phyloP scores from a whole-genome alignment of 139 green algal species.

The Chlamydomonas asymmetrica region DNA sequence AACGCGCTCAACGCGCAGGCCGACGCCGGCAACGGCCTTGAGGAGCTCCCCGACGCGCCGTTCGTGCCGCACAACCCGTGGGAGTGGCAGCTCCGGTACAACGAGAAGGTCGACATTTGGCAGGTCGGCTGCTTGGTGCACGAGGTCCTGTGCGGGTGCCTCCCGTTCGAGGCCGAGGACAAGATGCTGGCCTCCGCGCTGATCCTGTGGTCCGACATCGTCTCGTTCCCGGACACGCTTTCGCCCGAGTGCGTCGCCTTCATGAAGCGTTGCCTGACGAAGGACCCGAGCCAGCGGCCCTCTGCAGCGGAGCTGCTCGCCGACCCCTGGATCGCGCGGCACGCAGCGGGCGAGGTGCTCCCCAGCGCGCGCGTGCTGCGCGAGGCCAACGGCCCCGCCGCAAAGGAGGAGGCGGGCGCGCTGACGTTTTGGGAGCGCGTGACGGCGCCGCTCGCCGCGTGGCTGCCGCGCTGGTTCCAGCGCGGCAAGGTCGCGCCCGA shows the following conservation, averaged over 20 bases:
- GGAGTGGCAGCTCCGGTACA: slow-evolving; percentile 48
- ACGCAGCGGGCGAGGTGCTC: slow-evolving; percentile 39
- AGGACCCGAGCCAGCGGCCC: slow-evolving; percentile 45
- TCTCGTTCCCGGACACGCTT: slow-evolving; percentile 37
- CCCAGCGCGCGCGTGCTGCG: not conserved
- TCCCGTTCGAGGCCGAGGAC: slow-evolving; percentile 58
- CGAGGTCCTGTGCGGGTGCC: slow-evolving; percentile 55
- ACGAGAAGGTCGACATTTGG: slow-evolving; percentile 67
- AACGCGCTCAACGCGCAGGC: too few species aligned
- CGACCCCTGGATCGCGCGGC: slow-evolving; percentile 59
- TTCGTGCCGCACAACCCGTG: slow-evolving; percentile 34
- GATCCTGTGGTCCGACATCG: slow-evolving; percentile 55
- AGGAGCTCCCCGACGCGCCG: too few species aligned
- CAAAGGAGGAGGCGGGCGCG: not conserved
- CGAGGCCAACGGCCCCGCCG: not conserved
- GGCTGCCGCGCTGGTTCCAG: too few species aligned
- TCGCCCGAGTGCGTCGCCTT: slow-evolving; percentile 51
- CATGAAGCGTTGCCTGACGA: slow-evolving; percentile 59
- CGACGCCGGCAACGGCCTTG: too few species aligned
- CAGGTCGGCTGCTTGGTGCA: slow-evolving; percentile 57
- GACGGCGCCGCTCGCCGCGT: not conserved
- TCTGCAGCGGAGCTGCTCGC: slow-evolving; percentile 52
- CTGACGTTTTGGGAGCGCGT: slow-evolving; percentile 1
- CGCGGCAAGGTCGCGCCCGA: slow-evolving; percentile 1
- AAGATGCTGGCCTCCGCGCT: slow-evolving; percentile 44